These are phyloP conservation scores for Didymella lethalis DNA, from an alignment of 2,329 filamentous ascomycete genomes.

Conservation along the genomic window DNA sequence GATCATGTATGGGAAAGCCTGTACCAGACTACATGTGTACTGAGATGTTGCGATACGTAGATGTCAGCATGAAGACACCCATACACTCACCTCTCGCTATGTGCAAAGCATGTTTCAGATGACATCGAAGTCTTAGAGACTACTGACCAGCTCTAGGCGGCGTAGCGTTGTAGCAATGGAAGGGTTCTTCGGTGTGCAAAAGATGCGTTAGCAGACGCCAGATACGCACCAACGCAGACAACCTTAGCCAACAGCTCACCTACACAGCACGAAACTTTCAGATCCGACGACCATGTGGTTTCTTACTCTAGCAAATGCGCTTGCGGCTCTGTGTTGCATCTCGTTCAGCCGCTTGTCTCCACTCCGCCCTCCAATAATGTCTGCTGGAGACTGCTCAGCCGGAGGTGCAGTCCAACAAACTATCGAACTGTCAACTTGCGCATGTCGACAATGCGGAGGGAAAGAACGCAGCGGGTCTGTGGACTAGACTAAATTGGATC, in stretches of 20 bases:
- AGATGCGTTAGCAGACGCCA: too few relatives aligned
- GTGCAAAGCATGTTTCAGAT: background rate
- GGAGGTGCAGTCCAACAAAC: background rate
- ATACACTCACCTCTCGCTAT: background rate
- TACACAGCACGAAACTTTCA: background rate
- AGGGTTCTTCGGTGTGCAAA: too few relatives aligned
- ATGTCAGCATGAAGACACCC: background rate
- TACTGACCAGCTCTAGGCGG: background rate
- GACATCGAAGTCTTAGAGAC: background rate
- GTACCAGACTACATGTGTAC: background rate
- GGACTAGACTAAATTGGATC: background rate
- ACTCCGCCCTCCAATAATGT: background rate
- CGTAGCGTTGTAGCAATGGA: background rate
- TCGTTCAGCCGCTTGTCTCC: background rate
- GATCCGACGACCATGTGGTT: background rate
- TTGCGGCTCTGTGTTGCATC: slow-evolving; percentile 7
- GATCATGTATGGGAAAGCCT: background rate
- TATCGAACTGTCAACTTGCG: background rate
- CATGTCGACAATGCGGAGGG: background rate
- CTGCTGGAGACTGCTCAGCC: background rate
- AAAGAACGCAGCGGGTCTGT: background rate
- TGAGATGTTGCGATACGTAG: background rate
- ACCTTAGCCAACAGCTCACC: background rate
- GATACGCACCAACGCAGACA: background rate
- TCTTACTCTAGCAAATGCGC: background rate